Evolutionary conservation across 768 basidiomycete genomes (phyloP), one percentile per base, ranked within the genome.

Genomic region (Panellus pusillus): DNA sequence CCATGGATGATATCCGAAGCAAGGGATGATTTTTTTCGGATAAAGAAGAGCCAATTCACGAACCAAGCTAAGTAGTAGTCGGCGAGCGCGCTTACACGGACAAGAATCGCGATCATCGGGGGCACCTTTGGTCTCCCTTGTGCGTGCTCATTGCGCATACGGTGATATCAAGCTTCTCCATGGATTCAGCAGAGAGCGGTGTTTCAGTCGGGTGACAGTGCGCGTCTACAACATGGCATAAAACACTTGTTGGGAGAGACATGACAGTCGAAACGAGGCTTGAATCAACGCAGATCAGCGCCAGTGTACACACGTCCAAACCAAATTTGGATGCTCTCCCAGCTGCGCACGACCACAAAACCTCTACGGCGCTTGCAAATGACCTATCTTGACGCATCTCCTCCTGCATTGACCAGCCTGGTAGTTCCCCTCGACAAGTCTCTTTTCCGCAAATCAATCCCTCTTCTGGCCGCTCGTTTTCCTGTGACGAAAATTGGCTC

Each of bases 131-230:
- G 75, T 95, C 92, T 31, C 73, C 73, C 11, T 70, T 65, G 57
- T 74, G 74, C 0, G 83, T 82, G 15, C 89, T 82, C 92, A 95
- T 94, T n/a, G 90, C 87, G 56, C 89, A 91, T 37, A 97, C 75
- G 0, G 80, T 85, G 46, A 92, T 84, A 3, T 72, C 67, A 4
- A 89, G 79, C 11, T 70, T 62, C 20, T 81, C 72, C 70, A 90
- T 83, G 5, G 78, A 76, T 19, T 73, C 69, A 4, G 69, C 47
- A 8, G 72, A 61, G 36, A 85, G 77, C 1, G 63, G 62, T 1
- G 67, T 80, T 68, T 96, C 94, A 4, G 91, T 93, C 3, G 95
- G 93, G 71, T 98, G 95, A 69, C 91, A 95, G 61, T 98, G 95
- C 0, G 86, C 90, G 65, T 97, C 95, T 49, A 86, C 78, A 52